A percentile compares a stretch with the other conserved stretches of the same genome.
Evolutionary conservation across 1,139 yeast genomes (phyloP).

Genomic region (Hanseniaspora gamundiae): DNA sequence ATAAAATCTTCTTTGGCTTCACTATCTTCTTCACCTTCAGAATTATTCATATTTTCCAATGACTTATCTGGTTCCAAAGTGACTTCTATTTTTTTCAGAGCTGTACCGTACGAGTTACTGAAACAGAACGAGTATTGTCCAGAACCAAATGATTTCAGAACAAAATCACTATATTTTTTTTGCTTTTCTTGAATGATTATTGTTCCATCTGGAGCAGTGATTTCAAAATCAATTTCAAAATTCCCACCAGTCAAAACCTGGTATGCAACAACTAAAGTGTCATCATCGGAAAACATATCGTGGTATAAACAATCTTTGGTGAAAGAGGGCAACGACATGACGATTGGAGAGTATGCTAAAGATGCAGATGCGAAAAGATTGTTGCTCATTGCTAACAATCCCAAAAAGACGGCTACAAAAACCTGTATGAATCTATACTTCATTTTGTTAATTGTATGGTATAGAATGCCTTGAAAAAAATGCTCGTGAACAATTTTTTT

Average conservation of each 20-base stretch:
- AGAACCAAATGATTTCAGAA: slow-evolving; percentile 36
- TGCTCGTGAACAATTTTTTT: no score
- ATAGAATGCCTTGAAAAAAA: no score
- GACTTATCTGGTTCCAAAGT: slow-evolving; percentile 43
- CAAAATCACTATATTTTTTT: slow-evolving; percentile 50
- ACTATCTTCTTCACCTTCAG: slow-evolving; percentile 31
- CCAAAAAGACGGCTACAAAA: neutral
- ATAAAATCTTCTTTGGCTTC: slow-evolving; percentile 39
- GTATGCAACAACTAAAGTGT: slow-evolving; percentile 29
- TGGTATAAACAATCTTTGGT: slow-evolving; percentile 31
- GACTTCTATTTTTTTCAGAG: slow-evolving; percentile 53
- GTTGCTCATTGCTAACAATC: neutral
- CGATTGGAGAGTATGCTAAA: slow-evolving; percentile 22
- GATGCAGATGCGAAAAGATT: slow-evolving; percentile 1
- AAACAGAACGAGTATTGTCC: slow-evolving; percentile 64
- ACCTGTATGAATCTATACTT: slow-evolving; percentile 4
- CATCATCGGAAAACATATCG: slow-evolving; percentile 24
- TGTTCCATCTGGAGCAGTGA: slow-evolving; percentile 48
- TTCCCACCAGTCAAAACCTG: slow-evolving; percentile 55
- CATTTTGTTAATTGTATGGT: no score
- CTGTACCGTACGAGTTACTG: slow-evolving; percentile 52
- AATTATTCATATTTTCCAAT: slow-evolving; percentile 24
- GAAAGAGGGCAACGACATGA: slow-evolving; percentile 27
- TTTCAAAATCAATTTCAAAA: slow-evolving; percentile 53
- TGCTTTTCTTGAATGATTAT: slow-evolving; percentile 39